Percentiles rank a stretch among this genome's conserved stretches.
These are phyloP conservation scores for Aspergillus neoniger DNA, from an alignment of 2,329 filamentous ascomycete genomes.

Conservation along the genomic window DNA sequence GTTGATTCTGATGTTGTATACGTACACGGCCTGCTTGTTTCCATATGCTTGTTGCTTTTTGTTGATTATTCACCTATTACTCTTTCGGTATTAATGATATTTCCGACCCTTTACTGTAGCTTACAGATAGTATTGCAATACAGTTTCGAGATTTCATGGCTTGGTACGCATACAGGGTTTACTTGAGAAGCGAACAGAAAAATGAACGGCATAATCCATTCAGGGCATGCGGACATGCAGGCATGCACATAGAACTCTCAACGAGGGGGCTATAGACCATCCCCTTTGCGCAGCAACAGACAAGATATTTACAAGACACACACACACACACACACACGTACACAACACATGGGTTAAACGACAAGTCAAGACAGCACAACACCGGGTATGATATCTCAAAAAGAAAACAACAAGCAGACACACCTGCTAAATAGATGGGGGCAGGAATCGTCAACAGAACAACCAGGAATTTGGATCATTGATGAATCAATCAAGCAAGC, in stretches of 20 bases:
- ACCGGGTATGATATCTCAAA: constrained; percentile 5
- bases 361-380: neutral
- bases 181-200: neutral
- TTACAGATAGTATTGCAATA: too few species aligned
- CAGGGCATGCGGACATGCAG: neutral
- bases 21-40: neutral
- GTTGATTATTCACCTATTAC: too few species aligned
- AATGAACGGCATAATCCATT: constrained; percentile 3
- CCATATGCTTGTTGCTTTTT: neutral
- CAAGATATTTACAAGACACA: constrained; percentile 1
- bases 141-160: neutral
- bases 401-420: neutral
- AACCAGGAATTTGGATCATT: neutral
- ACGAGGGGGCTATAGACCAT: neutral
- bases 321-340: neutral
- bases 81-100: too few species aligned
- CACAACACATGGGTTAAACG: neutral
- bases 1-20: neutral
- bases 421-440: constrained; percentile 1
- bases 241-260: constrained; percentile 4
- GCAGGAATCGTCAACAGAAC: neutral
- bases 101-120: too few species aligned
- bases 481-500: neutral
- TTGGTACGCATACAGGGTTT: neutral
- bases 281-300: neutral